phyloP scores from a whole-genome alignment of 441 rosid genomes.

The Bruguiera hainesii region DNA sequence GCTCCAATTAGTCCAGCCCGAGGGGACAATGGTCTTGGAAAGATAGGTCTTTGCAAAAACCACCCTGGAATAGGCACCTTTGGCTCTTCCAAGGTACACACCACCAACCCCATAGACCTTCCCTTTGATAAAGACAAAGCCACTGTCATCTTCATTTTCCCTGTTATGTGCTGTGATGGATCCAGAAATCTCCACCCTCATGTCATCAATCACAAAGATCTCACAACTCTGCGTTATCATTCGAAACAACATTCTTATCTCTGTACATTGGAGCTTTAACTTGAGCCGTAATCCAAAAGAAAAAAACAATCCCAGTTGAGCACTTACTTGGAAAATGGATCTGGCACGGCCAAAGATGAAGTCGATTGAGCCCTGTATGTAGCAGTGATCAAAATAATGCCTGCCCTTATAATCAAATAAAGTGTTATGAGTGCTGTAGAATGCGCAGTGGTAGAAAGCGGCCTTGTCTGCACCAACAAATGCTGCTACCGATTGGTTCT shows the following conservation, averaged over 20 bases:
- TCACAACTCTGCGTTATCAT: constrained; percentile 53
- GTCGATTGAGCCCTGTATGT: constrained; percentile 87
- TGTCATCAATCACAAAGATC: constrained; percentile 70
- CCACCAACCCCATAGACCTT: constrained; percentile 67
- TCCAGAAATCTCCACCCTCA: constrained; percentile 67
- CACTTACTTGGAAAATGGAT: constrained; percentile 53
- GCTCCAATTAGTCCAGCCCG: constrained; percentile 93
- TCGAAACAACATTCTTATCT: not conserved
- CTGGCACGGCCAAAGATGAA: constrained; percentile 91
- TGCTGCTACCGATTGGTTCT: constrained; percentile 89
- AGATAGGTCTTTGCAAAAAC: constrained; percentile 63
- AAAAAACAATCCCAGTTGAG: not conserved
- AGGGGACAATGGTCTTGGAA: constrained; percentile 62
- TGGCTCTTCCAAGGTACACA: constrained; percentile 72
- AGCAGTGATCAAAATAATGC: constrained; percentile 74
- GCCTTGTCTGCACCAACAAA: constrained; percentile 73
- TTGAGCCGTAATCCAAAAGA: not conserved
- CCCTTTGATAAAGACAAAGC: constrained; percentile 67
- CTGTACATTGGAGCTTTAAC: not conserved
- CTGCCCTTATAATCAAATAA: constrained; percentile 87
- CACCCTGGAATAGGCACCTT: constrained; percentile 69
- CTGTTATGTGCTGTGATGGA: constrained; percentile 82
- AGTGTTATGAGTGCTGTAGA: constrained; percentile 84
- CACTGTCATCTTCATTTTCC: constrained; percentile 49
- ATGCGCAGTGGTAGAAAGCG: constrained; percentile 86